Base-by-base conservation (phyloP, 2,329 filamentous ascomycete genomes). In the Corniculantispora saksenae region DNA sequence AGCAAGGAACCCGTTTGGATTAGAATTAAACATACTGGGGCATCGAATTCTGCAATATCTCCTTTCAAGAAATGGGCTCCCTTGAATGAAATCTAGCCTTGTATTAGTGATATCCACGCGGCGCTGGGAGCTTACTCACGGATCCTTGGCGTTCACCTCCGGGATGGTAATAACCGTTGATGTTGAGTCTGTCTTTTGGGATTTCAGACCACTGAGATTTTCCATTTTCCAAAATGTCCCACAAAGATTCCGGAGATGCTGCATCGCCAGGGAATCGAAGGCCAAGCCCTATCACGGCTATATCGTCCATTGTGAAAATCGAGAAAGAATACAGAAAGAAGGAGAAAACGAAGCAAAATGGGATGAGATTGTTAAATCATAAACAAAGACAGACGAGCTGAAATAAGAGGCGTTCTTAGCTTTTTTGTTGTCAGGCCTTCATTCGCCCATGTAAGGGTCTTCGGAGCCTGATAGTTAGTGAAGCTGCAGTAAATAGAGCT, bases 121-220 rank as follows among this genome's bases (percentile, higher is more conserved):
- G 12, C 51, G 19, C 32, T 40, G 10, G 9, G 40, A 47, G 23
- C 38, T 2, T 21, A 70, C 81, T 70, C 71, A 84, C 82, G 67
- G 79, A 81, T 47, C 83, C 83, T 64, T 82, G 79, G 9, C 82
- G 76, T 54, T 81, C 78, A 8, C 79, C 79, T 23, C 83, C 80
- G 0, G 83, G 83, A 69, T 87, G 84, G 67, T 82, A 83, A 69
- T 84, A 86, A n/a, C 81, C 81, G 17, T 81, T 75, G 40, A 82
- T 78, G 48, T 86, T 84, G 67, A 86, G 80, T 12, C 84, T 78
- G 12, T 80, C 76, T 8, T 74, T 69, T 1, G 83, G 82, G 21
- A 84, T 81, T 54, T 83, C 78, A 0, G 79, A 80, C 82, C 81
- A 84, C 21, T 82, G 82, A 32, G 79, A 82, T 38, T 79, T 74